Conservation (phyloP, 768 basidiomycete genomes). For the Hericium alpestre region DNA sequence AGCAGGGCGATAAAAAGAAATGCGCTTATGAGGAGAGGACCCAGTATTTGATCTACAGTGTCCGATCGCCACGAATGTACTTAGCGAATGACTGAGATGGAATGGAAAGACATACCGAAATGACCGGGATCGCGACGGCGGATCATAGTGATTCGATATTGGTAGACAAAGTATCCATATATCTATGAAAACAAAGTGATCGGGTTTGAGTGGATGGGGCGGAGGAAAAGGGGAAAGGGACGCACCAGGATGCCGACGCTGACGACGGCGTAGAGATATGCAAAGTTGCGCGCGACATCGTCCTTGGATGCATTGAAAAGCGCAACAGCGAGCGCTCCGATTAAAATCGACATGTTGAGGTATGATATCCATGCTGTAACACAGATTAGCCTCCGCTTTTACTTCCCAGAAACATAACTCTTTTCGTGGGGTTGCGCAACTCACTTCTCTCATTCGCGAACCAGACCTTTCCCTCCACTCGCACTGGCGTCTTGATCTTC, state of each 20-base stretch:
- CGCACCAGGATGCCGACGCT: slow-evolving; percentile 60
- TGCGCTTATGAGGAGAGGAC: slow-evolving; percentile 74
- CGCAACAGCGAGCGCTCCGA: slow-evolving; percentile 77
- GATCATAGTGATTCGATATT: slow-evolving; percentile 84
- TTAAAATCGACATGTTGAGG: slow-evolving; percentile 74
- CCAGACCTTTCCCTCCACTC: slow-evolving; percentile 94
- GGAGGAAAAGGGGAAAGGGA: not conserved
- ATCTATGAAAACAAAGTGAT: slow-evolving; percentile 31
- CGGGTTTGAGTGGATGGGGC: not conserved
- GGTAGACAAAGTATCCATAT: slow-evolving; percentile 82
- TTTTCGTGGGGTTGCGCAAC: slow-evolving; percentile 15
- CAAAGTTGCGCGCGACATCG: slow-evolving; percentile 59
- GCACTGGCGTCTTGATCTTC: slow-evolving; percentile 72
- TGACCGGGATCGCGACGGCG: slow-evolving; percentile 78
- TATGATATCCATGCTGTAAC: slow-evolving; percentile 82
- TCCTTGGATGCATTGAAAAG: slow-evolving; percentile 81
- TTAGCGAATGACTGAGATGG: no score
- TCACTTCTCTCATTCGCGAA: slow-evolving; percentile 90
- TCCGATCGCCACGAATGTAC: not conserved
- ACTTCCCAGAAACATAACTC: no score
- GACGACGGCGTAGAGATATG: slow-evolving; percentile 72
- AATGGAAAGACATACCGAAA: slow-evolving; percentile 48
- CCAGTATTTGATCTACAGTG: slow-evolving; percentile 60
- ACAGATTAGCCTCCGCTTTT: no score
- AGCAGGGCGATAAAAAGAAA: slow-evolving; percentile 82